Conservation (phyloP, 2,329 filamentous ascomycete species). For the Exophiala mesophila region DNA sequence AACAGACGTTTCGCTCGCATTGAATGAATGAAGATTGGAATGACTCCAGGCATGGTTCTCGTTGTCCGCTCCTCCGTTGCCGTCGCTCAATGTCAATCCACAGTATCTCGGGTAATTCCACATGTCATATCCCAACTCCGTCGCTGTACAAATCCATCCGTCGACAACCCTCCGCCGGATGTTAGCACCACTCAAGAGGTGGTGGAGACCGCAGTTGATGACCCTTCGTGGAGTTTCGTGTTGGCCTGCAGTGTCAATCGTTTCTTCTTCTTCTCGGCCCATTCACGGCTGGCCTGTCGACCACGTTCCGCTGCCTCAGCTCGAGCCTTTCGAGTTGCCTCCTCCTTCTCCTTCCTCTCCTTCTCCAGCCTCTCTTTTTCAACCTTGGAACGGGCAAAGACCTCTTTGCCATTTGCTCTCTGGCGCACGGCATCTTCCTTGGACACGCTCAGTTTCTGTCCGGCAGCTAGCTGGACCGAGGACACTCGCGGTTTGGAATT, state of each 20-base stretch:
- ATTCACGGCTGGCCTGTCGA: constrained; percentile 32
- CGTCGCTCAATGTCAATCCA: too few relatives aligned
- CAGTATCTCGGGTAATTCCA: not conserved
- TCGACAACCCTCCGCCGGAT: not conserved
- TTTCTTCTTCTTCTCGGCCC: constrained; percentile 33
- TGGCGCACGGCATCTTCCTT: constrained; percentile 23
- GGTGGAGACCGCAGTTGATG: not conserved
- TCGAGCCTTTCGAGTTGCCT: constrained; percentile 31
- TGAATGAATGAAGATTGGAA: constrained; percentile 1
- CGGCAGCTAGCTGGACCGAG: constrained; percentile 14
- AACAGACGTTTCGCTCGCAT: not conserved
- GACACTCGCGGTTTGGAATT: constrained; percentile 15
- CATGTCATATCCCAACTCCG: not conserved
- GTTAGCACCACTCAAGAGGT: constrained; percentile 2
- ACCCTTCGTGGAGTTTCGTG: constrained; percentile 2
- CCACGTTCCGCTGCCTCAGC: constrained; percentile 34
- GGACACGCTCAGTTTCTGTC: constrained; percentile 21
- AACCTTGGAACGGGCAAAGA: constrained; percentile 27
- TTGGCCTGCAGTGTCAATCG: constrained; percentile 16
- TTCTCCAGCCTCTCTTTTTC: constrained; percentile 27
- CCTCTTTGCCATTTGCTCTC: constrained; percentile 30
- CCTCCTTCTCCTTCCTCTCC: constrained; percentile 31
- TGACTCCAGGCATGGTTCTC: too few relatives aligned
- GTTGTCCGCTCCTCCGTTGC: too few relatives aligned
- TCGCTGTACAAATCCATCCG: not conserved